These are phyloP conservation scores for Candida awuae DNA, from an alignment of 805 yeast species.

Conservation along the genomic window DNA sequence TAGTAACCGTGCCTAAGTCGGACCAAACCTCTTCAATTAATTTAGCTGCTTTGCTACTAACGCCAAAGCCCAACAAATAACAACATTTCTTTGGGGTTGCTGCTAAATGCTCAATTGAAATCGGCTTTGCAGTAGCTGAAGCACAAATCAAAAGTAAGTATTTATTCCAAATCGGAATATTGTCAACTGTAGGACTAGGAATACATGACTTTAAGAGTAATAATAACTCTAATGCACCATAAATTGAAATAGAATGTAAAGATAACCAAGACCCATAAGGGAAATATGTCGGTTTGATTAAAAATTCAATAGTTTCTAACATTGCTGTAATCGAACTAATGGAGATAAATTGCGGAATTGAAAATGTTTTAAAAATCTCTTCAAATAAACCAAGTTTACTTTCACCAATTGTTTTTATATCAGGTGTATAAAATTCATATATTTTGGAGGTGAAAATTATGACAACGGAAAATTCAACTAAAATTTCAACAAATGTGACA, in stretches of 20 bases:
- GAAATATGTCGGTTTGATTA: slow-evolving; percentile 43
- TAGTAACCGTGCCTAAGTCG: slow-evolving; percentile 54
- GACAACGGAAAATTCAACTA: slow-evolving; percentile 62
- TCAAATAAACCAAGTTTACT: neutral
- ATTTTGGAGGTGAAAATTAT: slow-evolving; percentile 45
- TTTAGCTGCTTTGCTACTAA: slow-evolving; percentile 51
- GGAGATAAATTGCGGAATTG: slow-evolving; percentile 5
- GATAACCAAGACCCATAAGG: slow-evolving; percentile 73
- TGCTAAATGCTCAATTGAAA: slow-evolving; percentile 60
- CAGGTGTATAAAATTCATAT: slow-evolving; percentile 5
- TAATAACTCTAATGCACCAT: slow-evolving; percentile 7
- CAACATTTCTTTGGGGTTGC: slow-evolving; percentile 70
- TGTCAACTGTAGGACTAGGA: slow-evolving; percentile 42
- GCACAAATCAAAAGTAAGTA: slow-evolving; percentile 50
- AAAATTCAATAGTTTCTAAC: slow-evolving; percentile 34
- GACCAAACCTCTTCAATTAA: slow-evolving; percentile 66
- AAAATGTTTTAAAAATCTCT: slow-evolving; percentile 5
- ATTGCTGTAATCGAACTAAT: slow-evolving; percentile 20
- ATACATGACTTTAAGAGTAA: slow-evolving; percentile 35
- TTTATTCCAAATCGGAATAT: slow-evolving; percentile 48
- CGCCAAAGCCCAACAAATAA: slow-evolving; percentile 49
- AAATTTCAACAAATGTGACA: slow-evolving; percentile 59
- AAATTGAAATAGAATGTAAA: slow-evolving; percentile 44
- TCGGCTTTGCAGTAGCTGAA: slow-evolving; percentile 58
- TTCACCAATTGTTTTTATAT: slow-evolving; percentile 1